These are phyloP conservation scores for Smallanthus sonchifolius DNA, from an alignment of 129 eudicot genomes.

Conservation along the genomic window DNA sequence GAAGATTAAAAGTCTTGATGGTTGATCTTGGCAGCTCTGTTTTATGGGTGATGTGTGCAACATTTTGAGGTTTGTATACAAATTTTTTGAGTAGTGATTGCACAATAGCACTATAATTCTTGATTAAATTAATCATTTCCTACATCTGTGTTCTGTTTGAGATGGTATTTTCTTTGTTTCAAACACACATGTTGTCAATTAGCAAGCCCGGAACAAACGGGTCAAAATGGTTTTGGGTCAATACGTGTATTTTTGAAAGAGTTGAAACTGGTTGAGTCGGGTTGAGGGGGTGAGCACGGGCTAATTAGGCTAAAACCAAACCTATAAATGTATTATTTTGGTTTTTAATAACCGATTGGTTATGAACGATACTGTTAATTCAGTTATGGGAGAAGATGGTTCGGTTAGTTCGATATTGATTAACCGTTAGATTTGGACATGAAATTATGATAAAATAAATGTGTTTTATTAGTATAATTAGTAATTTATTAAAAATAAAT, in stretches of 20 bases:
- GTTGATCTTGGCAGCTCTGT: slow-evolving; percentile 18
- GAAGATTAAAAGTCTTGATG: slow-evolving; percentile 47
- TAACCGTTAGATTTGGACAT: too few species aligned
- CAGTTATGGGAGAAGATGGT: too few species aligned
- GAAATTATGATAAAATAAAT: too few species aligned
- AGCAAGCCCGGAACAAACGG: not conserved
- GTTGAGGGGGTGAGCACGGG: not conserved
- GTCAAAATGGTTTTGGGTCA: not conserved
- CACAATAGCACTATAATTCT: not conserved
- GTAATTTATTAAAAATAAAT: too few species aligned
- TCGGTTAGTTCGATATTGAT: too few species aligned
- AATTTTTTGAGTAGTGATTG: not conserved
- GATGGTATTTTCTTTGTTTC: not conserved
- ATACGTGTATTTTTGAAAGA: not conserved
- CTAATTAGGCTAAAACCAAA: not conserved
- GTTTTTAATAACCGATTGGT: too few species aligned
- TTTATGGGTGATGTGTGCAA: not conserved
- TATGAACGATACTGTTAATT: too few species aligned
- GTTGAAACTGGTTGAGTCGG: not conserved
- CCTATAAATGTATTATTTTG: too few species aligned
- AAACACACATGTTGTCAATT: not conserved
- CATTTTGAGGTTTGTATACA: slow-evolving; percentile 5
- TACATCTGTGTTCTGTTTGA: not conserved
- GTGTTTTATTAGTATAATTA: too few species aligned
- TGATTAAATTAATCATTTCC: not conserved